Conservation (phyloP, 2,329 filamentous ascomycete species). For the Exophiala sp. region DNA sequence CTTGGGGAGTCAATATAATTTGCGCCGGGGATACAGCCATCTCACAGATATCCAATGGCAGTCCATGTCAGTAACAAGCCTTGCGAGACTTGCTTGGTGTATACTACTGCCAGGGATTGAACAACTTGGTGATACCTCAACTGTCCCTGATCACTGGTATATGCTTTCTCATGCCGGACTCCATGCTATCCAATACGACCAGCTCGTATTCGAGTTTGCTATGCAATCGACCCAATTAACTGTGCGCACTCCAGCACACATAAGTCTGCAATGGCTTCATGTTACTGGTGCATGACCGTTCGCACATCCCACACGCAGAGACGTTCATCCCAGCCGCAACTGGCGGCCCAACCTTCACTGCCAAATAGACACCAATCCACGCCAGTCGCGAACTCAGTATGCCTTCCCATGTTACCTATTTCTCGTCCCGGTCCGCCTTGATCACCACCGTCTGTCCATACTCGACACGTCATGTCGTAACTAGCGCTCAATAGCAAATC, state of each 20-base stretch:
- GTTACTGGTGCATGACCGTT: conserved; percentile 50
- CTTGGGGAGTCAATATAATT: background rate
- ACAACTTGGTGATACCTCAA: too few species aligned
- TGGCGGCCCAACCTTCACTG: conserved; percentile 90
- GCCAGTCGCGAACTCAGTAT: conserved; percentile 94
- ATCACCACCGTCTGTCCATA: conserved; percentile 80
- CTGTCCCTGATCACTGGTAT: too few species aligned
- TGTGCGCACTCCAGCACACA: background rate
- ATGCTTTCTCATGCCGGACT: background rate
- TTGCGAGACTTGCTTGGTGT: background rate
- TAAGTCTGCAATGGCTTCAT: background rate
- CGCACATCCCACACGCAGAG: conserved; percentile 90
- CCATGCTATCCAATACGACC: conserved; percentile 1
- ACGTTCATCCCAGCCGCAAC: conserved; percentile 89
- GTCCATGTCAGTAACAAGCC: background rate
- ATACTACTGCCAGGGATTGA: too few species aligned
- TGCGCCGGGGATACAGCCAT: background rate
- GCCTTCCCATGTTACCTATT: conserved; percentile 81
- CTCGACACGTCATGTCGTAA: conserved; percentile 95
- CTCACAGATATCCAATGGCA: background rate
- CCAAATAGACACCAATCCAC: conserved; percentile 99
- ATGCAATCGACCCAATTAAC: conserved; percentile 2
- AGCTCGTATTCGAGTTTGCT: too few species aligned
- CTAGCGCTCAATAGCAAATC: conserved; percentile 84
- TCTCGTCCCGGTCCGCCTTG: conserved; percentile 49